A percentile compares a stretch with the other conserved stretches of the same genome.
Evolutionary conservation across 2,329 filamentous ascomycete species (phyloP).

Genomic region (Fusarium floridanum): DNA sequence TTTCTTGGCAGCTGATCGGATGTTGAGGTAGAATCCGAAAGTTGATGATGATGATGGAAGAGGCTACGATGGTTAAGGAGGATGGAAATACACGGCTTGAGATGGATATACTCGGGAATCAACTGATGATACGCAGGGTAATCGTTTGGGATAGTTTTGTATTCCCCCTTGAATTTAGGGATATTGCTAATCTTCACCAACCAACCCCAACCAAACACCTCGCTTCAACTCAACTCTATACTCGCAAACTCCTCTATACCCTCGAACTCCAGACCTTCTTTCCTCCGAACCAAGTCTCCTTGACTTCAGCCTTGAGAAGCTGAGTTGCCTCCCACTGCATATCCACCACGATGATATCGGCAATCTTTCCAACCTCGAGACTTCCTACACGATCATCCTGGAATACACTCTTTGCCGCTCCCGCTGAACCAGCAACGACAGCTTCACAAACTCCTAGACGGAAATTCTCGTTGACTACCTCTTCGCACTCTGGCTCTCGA

Average conservation of each 20-base stretch:
- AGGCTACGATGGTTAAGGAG: neutral
- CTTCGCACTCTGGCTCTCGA: slow-evolving; percentile 57
- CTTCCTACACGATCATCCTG: slow-evolving; percentile 62
- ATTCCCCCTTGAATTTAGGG: neutral
- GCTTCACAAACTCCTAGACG: slow-evolving; percentile 64
- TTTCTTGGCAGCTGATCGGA: neutral
- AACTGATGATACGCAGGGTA: neutral
- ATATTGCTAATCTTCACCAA: no score
- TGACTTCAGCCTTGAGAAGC: slow-evolving; percentile 60
- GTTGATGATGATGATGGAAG: neutral
- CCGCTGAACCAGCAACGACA: slow-evolving; percentile 63
- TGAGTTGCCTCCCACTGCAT: slow-evolving; percentile 63
- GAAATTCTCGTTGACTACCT: slow-evolving; percentile 64
- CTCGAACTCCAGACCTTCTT: slow-evolving; percentile 53
- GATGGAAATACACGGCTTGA: neutral
- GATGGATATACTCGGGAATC: neutral
- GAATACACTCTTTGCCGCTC: slow-evolving; percentile 67
- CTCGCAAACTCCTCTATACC: neutral
- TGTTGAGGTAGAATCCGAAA: neutral
- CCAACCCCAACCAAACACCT: no score
- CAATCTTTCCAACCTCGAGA: slow-evolving; percentile 63
- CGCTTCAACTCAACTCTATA: neutral
- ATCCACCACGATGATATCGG: slow-evolving; percentile 64
- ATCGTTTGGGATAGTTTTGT: neutral
- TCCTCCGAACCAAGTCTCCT: slow-evolving; percentile 67